These are phyloP conservation scores for Stropharia rugosoannulata DNA, from an alignment of 768 basidiomycete genomes.

Conservation along the genomic window DNA sequence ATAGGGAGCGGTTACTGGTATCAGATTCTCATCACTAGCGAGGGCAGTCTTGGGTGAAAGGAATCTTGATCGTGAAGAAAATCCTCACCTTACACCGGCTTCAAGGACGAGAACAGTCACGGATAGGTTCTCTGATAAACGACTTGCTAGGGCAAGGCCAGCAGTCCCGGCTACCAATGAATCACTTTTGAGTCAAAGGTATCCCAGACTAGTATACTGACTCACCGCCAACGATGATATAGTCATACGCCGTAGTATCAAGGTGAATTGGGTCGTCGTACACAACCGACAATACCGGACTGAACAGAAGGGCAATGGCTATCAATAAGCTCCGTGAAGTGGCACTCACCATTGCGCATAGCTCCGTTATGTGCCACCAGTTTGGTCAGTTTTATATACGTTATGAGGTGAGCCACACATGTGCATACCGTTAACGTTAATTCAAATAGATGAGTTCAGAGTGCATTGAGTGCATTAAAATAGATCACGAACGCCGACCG, in stretches of 20 bases:
- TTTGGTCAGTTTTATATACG: no score
- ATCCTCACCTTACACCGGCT: conserved; percentile 10
- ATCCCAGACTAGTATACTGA: background rate
- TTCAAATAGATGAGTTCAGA: no score
- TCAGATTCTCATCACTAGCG: conserved; percentile 14
- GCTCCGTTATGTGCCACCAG: no score
- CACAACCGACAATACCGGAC: background rate
- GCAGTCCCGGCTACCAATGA: conserved; percentile 9
- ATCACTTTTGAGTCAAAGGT: background rate
- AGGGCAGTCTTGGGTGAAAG: background rate
- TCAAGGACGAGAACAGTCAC: conserved; percentile 14
- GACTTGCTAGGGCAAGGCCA: conserved; percentile 10
- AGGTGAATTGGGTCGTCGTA: background rate
- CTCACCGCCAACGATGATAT: conserved; percentile 11
- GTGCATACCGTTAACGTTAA: no score
- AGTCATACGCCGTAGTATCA: conserved; percentile 6
- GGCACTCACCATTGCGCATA: no score
- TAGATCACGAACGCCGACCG: no score
- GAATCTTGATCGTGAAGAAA: background rate
- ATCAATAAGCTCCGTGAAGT: no score
- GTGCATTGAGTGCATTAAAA: no score
- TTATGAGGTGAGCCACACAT: no score
- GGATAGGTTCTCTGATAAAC: conserved; percentile 9
- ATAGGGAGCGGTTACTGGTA: conserved; percentile 15
- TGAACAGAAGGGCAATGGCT: no score